Evolutionary conservation across 345 rosid species (phyloP).

Genomic region (Erysimum cheiranthoides): DNA sequence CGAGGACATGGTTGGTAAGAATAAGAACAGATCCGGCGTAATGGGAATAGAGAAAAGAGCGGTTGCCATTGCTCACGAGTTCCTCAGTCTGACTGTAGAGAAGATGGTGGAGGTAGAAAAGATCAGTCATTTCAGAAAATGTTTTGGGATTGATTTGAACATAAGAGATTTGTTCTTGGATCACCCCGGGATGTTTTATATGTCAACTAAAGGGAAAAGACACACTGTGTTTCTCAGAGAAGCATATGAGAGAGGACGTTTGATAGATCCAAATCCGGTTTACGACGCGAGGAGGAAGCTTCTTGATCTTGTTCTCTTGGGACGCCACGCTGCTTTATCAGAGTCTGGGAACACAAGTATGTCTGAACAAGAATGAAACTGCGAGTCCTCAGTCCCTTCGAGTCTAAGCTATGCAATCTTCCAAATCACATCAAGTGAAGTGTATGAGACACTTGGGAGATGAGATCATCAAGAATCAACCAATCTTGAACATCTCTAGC

Average conservation of each 20-base stretch:
- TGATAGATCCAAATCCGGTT: conserved; percentile 72
- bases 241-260: conserved; percentile 76
- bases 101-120: conserved; percentile 94
- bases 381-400: background rate
- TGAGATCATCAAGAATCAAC: conserved; percentile 25
- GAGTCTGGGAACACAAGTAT: conserved; percentile 36
- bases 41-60: conserved; percentile 74
- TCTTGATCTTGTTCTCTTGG: conserved; percentile 78
- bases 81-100: conserved; percentile 83
- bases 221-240: conserved; percentile 91
- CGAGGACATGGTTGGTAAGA: conserved; percentile 59
- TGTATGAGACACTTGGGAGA: conserved; percentile 8
- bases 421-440: conserved; percentile 15
- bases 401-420: background rate
- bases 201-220: conserved; percentile 83
- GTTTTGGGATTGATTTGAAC: conserved; percentile 81
- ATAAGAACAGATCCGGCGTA: conserved; percentile 54
- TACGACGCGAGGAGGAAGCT: conserved; percentile 77
- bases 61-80: conserved; percentile 79
- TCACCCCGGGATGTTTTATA: conserved; percentile 84
- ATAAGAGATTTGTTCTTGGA: conserved; percentile 89
- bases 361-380: conserved; percentile 39
- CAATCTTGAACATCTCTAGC: conserved; percentile 4
- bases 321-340: conserved; percentile 57
- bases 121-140: conserved; percentile 88